These are phyloP conservation scores for Neostapfia colusana DNA, from an alignment of 176 grass and related monocot genomes.

Conservation along the genomic window DNA sequence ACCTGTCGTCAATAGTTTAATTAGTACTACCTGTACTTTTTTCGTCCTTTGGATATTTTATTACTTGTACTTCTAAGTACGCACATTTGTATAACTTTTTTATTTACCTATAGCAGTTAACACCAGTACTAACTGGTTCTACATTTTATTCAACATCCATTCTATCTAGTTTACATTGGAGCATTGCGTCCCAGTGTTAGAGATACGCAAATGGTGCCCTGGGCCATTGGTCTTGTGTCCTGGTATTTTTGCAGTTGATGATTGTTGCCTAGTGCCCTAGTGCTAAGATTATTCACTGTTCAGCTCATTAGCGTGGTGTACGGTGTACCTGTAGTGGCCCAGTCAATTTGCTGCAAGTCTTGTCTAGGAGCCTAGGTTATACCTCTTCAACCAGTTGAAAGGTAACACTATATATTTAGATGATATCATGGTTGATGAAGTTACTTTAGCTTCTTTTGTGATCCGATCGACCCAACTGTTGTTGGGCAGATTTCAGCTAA, in stretches of 20 bases:
- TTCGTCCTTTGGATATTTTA: not conserved
- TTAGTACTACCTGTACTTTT: not conserved
- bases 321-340: slow-evolving; percentile 8
- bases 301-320: slow-evolving; percentile 16
- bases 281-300: not conserved
- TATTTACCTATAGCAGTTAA: slow-evolving; percentile 5
- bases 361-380: slow-evolving; percentile 19
- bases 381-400: slow-evolving; percentile 37
- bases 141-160: not conserved
- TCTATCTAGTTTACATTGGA: not conserved
- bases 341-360: slow-evolving; percentile 27
- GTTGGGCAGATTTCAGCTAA: not conserved
- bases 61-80: not conserved
- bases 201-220: slow-evolving; percentile 1
- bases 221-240: not conserved
- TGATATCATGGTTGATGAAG: slow-evolving; percentile 25
- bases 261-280: slow-evolving; percentile 19
- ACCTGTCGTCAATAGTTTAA: too few species aligned
- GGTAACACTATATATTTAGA: slow-evolving; percentile 1
- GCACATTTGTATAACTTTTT: not conserved
- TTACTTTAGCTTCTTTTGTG: slow-evolving; percentile 14
- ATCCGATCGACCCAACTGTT: not conserved
- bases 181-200: slow-evolving; percentile 1
- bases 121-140: not conserved
- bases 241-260: not conserved